Percentiles rank a stretch among this genome's conserved stretches.
Evolutionary conservation across 2,329 filamentous ascomycete genomes (phyloP).

Genomic region (Microdochium trichocladiopsis): DNA sequence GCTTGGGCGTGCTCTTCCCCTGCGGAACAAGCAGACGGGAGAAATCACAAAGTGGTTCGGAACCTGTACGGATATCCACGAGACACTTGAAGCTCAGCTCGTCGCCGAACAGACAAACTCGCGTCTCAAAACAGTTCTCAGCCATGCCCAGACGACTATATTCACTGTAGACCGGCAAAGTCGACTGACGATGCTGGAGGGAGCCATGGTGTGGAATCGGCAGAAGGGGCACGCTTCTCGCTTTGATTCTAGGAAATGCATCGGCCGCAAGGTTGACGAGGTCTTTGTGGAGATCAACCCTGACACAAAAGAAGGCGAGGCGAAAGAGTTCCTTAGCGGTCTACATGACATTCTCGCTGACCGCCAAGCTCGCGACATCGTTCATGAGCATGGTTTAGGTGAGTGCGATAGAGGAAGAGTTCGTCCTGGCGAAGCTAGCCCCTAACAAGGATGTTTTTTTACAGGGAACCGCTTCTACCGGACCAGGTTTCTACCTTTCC

Average conservation of each 20-base stretch:
- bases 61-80: slow-evolving; percentile 74
- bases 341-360: slow-evolving; percentile 62
- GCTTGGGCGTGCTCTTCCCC: slow-evolving; percentile 63
- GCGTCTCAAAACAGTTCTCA: slow-evolving; percentile 65
- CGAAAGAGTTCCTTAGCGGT: slow-evolving; percentile 44
- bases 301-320: slow-evolving; percentile 32
- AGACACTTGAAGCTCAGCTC: slow-evolving; percentile 62
- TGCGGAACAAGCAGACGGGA: slow-evolving; percentile 58
- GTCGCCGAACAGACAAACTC: slow-evolving; percentile 60
- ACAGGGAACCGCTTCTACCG: slow-evolving; percentile 59
- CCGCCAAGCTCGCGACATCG: slow-evolving; percentile 43
- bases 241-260: slow-evolving; percentile 37
- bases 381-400: slow-evolving; percentile 56
- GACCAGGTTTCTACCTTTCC: slow-evolving; percentile 62
- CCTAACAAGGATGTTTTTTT: slow-evolving; percentile 4
- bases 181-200: slow-evolving; percentile 63
- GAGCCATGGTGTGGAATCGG: slow-evolving; percentile 32
- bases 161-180: slow-evolving; percentile 62
- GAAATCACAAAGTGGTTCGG: slow-evolving; percentile 73
- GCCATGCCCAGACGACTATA: slow-evolving; percentile 68
- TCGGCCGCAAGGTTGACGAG: slow-evolving; percentile 58
- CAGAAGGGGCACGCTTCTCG: slow-evolving; percentile 22
- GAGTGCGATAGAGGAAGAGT: slow-evolving; percentile 11
- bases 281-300: slow-evolving; percentile 49
- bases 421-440: not conserved